A percentile compares a stretch with the other conserved stretches of the same genome.
These are phyloP conservation scores for Candida glucosophila DNA, from an alignment of 1,139 yeast species.

Conservation along the genomic window DNA sequence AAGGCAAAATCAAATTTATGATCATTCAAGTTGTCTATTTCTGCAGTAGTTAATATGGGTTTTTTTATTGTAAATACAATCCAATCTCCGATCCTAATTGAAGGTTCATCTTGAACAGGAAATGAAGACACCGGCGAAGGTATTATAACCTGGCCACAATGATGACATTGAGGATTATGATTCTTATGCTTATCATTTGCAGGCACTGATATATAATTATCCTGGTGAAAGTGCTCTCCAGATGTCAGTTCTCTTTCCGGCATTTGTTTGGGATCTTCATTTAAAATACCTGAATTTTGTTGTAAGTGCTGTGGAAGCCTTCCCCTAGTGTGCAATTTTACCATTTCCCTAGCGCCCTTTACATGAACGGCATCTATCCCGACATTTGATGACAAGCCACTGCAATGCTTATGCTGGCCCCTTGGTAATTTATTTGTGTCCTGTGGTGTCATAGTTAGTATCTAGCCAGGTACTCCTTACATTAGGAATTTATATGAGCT, in stretches of 20 bases:
- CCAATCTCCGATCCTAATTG: conserved; percentile 68
- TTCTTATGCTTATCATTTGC: too few relatives aligned
- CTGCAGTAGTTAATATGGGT: conserved; percentile 70
- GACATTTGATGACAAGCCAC: too few relatives aligned
- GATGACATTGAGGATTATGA: conserved; percentile 48
- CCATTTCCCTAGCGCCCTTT: conserved; percentile 60
- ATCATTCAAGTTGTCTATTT: conserved; percentile 61
- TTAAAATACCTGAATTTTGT: conserved; percentile 1
- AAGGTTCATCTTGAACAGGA: conserved; percentile 58
- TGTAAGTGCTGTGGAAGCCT: conserved; percentile 16
- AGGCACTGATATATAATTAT: conserved; percentile 24
- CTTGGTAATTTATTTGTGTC: too few relatives aligned
- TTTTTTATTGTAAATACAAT: conserved; percentile 60
- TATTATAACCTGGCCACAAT: conserved; percentile 64
- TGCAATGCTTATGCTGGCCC: too few relatives aligned
- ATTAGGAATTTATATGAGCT: too few relatives aligned
- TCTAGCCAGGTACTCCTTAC: too few relatives aligned
- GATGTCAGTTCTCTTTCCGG: conserved; percentile 4
- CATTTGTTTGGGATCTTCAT: conserved; percentile 1
- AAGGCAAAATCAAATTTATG: conserved; percentile 65
- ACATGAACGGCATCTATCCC: conserved; percentile 52
- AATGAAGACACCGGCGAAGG: conserved; percentile 62
- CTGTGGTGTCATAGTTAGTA: too few relatives aligned
- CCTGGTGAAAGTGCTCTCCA: conserved; percentile 4
- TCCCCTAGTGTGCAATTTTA: conserved; percentile 30